A percentile compares a stretch with the other conserved stretches of the same genome.
phyloP scores from a whole-genome alignment of 768 basidiomycete genomes.

The Kwoniella sp. region DNA sequence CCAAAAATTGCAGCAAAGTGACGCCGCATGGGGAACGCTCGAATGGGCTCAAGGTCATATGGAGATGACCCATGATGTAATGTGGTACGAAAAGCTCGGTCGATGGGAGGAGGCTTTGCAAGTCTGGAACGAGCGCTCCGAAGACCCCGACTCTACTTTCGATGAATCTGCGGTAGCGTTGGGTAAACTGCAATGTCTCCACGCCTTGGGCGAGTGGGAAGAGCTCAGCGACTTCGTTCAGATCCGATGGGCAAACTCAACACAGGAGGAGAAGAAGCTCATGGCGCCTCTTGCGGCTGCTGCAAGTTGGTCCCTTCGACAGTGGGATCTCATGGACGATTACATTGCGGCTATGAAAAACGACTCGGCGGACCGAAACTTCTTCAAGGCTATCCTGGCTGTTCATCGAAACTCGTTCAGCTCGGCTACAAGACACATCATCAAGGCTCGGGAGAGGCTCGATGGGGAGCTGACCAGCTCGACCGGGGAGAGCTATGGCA shows the following conservation, averaged over 20 bases:
- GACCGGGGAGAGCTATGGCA: slow-evolving; percentile 93
- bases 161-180: slow-evolving; percentile 62
- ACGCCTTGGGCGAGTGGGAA: slow-evolving; percentile 98
- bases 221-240: slow-evolving; percentile 77
- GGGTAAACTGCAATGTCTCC: slow-evolving; percentile 90
- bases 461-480: slow-evolving; percentile 87
- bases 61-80: slow-evolving; percentile 72
- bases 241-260: slow-evolving; percentile 78
- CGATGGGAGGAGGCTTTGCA: slow-evolving; percentile 88
- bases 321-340: slow-evolving; percentile 98
- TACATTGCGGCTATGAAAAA: slow-evolving; percentile 89
- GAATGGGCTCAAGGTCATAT: slow-evolving; percentile 83
- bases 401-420: slow-evolving; percentile 96
- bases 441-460: slow-evolving; percentile 83
- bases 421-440: slow-evolving; percentile 82
- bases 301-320: slow-evolving; percentile 91
- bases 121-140: slow-evolving; percentile 46
- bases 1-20: slow-evolving; percentile 91
- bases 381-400: slow-evolving; percentile 90
- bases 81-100: slow-evolving; percentile 96
- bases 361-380: slow-evolving; percentile 88
- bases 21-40: slow-evolving; percentile 96
- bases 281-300: slow-evolving; percentile 97
- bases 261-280: slow-evolving; percentile 74
- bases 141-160: slow-evolving; percentile 64